Base-by-base conservation (phyloP, 2,329 filamentous ascomycete genomes). In the Exophiala calicioides region DNA sequence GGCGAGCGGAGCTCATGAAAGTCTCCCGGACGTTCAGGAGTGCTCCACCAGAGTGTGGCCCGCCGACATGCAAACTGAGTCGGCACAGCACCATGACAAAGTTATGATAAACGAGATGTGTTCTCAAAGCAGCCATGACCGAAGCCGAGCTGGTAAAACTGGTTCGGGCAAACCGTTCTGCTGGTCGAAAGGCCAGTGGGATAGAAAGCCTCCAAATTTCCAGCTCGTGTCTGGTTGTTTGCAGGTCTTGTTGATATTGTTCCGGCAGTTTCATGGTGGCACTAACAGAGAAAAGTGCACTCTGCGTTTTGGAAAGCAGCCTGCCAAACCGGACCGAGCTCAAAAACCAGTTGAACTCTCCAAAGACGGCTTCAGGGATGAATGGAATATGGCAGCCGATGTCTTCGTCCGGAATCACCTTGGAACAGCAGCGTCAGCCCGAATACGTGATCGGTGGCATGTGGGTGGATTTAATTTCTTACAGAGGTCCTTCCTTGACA, bases 341-440 rank as follows among this genome's bases (percentile, higher is more conserved):
- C 1, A 66, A 36, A 20, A 70, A 64, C 64, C 65, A 71, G 52
- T 70, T 61, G 36, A 63, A 68, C 4, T 53, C 58, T 13, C 57
- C 60, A 32, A 68, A 59, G 4, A 57, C 21, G 3, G 66, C 57
- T 24, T 67, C 65, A 1, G 65, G 65, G 10, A 58, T 48, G 9
- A 52, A 33, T 3, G 68, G 68, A 13, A 71, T 60, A 0, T 62
- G 59, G 35, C 60, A 67, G 9, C 64, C 63, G 38, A 71, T 66
- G 35, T 71, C 68, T 4, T 57, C 60, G 45, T 70, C 68, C n/a
- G 57, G 44, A 24, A 72, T 59, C 5, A 27, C 4, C 36, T 20
- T 40, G 23, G n/a, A 6, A 27, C 4, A 29, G 4, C 3, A 12
- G 12, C 1, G 60, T 50, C 64, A 69, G 32, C n/a, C n/a, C n/a